A percentile compares a stretch with the other conserved stretches of the same genome.
Conservation (phyloP, 495 filamentous ascomycete genomes). For the Xylaria flabelliformis region DNA sequence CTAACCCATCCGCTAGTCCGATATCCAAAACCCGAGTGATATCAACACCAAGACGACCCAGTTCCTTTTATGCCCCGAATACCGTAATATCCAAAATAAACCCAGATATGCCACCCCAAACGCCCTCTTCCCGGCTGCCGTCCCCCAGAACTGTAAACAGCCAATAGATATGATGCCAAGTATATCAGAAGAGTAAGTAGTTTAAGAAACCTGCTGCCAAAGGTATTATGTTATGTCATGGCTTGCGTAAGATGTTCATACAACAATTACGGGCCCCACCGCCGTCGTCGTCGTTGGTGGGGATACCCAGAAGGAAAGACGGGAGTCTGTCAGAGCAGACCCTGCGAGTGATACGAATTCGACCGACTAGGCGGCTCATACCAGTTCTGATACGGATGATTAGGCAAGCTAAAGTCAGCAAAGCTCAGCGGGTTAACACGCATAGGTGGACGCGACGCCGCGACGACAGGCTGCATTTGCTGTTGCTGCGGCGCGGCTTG, state of each 20-base stretch:
- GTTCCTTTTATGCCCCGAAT: background rate
- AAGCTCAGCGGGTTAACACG: constrained; percentile 68
- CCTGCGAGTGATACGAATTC: constrained; percentile 35
- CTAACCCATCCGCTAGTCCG: background rate
- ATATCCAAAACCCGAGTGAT: background rate
- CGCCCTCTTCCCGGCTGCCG: background rate
- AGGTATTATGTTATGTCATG: background rate
- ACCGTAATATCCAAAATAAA: background rate
- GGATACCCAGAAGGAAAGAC: background rate
- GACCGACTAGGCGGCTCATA: constrained; percentile 59
- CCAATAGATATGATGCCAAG: background rate
- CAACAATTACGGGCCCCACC: background rate
- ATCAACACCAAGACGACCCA: background rate
- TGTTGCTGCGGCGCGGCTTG: constrained; percentile 33
- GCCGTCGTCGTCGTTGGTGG: background rate
- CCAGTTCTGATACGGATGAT: constrained; percentile 76
- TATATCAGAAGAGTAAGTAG: background rate
- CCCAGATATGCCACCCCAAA: background rate
- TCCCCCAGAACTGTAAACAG: background rate
- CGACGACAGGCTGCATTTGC: constrained; percentile 38
- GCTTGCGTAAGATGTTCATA: background rate
- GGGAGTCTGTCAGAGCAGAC: constrained; percentile 29
- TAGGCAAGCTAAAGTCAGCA: constrained; percentile 74
- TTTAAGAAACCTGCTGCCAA: background rate
- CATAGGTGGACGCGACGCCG: constrained; percentile 43